Evolutionary conservation across 352 stramenopile species (phyloP), one percentile per base, ranked within the genome.

Genomic region (Globisporangium paddicum): DNA sequence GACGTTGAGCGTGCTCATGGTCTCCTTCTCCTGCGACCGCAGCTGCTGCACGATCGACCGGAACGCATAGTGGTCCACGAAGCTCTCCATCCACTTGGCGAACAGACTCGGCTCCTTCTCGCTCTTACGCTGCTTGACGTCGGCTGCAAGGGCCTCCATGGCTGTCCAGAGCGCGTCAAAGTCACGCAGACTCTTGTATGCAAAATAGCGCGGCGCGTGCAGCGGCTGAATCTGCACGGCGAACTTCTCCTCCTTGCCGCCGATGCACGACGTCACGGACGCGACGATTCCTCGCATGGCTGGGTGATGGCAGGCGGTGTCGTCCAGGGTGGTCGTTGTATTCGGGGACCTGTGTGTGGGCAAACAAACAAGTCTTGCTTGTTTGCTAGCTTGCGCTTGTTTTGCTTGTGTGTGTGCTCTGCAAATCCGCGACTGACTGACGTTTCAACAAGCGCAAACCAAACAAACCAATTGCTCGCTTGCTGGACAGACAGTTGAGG

Each of bases 61-160:
- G 68, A 91, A 93, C 11, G 78, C 79, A 62, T 85, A 93, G 63
- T 87, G 71, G 66, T 90, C 73, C 21, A 90, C 78, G 45, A 93
- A 79, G 62, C 73, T 84, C 19, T 78, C 74, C 52, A 93, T 71
- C 83, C 83, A 93, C 68, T 87, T 82, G 62, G 70, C 75, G 26
- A 89, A 58, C 40, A 87, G 42, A 51, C 79, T 87, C 11, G 73
- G 50, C 41, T 72, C 53, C 35, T 63, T 62, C 25, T 55, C 58
- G 30, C 23, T n/a, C 28, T 63, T 55, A 23, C 63, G 70, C 34
- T 64, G 64, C 67, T 88, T 83, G 58, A 84, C 66, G 42, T 86
- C 72, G n/a, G 55, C 60, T 21, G 69, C 77, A 23, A 92, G 68
- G 41, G 66, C 59, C 62, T 89, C 72, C 42, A 93, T 64, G 9